A percentile compares a stretch with the other conserved stretches of the same genome.
These are phyloP conservation scores for Russula dissimulans DNA, from an alignment of 768 basidiomycete genomes.

Conservation along the genomic window DNA sequence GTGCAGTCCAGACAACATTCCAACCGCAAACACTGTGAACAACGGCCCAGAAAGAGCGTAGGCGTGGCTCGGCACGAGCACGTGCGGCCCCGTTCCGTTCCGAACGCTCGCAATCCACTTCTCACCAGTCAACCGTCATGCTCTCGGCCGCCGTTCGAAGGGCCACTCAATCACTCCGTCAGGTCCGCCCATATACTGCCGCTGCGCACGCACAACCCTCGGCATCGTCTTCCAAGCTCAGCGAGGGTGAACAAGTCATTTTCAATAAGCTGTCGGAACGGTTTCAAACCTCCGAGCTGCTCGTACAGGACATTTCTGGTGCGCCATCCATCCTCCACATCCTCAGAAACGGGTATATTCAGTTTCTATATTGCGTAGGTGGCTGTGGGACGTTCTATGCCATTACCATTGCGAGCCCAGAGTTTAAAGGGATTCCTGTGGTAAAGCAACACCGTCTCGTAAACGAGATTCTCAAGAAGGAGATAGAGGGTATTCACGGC, in stretches of 20 bases:
- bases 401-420: conserved; percentile 75
- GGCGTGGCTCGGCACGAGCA: too few species aligned
- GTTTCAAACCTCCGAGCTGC: conserved; percentile 72
- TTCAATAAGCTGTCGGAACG: conserved; percentile 58
- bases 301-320: conserved; percentile 96
- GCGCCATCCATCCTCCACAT: conserved; percentile 20
- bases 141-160: conserved; percentile 22
- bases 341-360: neutral
- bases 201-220: conserved; percentile 8
- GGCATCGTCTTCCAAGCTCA: conserved; percentile 22
- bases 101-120: neutral
- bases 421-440: conserved; percentile 76
- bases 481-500: conserved; percentile 88
- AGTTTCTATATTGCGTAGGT: conserved; percentile 37
- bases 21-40: neutral
- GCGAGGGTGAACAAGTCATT: conserved; percentile 64
- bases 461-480: conserved; percentile 74
- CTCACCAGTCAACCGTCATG: conserved; percentile 15
- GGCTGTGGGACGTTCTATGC: conserved; percentile 98
- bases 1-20: neutral
- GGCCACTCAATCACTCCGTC: conserved; percentile 14
- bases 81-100: neutral
- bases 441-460: conserved; percentile 94
- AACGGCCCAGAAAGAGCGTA: too few species aligned
- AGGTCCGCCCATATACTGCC: conserved; percentile 18